Evolutionary conservation across 2,329 filamentous ascomycete genomes (phyloP), one percentile per base, ranked within the genome.

Genomic region (Cladosporium sphaerospermum): DNA sequence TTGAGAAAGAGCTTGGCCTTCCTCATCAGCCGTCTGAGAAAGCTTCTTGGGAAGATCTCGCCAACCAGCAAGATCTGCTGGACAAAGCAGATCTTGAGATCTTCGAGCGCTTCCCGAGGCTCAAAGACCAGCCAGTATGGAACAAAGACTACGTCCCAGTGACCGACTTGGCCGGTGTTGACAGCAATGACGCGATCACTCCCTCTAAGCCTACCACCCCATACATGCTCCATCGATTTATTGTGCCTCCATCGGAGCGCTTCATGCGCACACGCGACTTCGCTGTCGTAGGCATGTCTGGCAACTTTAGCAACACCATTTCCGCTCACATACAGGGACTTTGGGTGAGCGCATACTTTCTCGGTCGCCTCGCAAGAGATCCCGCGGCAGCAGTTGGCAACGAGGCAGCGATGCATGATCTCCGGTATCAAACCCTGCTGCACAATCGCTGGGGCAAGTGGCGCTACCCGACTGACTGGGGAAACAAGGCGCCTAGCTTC

Each of bases 391-490:
- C 61, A 18, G 71, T 65, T 45, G 54, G 56, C 16, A 57, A 63
- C 7, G 68, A 70, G 10, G 71, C 75, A 7, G 61, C 83, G 10
- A 54, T 57, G 8, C 45, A 62, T 13, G 61, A 71, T 28, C 64
- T 84, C 0, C 19, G 40, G 11, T 51, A 51, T 13, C 48, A 51
- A 33, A 51, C 48, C 3, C 77, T 83, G 16, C 70, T 89, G 43
- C 76, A 85, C 63, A 82, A 78, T 14, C 80, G 85, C 33, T 92
- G 85, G 64, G 84, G 84, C 3, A 81, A 77, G 57, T 85, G 84
- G 78, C 77, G 87, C 19, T 87, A 86, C 61, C 81, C 84, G 1
- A 76, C 73, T 2, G 86, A 85, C 0, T 83, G 81, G 62, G 85
- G 85, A 1, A 74, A 72, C 39, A 77, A 74, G 63, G 74, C 78